These are phyloP conservation scores for Geotrichum candidum DNA, from an alignment of 1,139 yeast genomes.

Conservation along the genomic window DNA sequence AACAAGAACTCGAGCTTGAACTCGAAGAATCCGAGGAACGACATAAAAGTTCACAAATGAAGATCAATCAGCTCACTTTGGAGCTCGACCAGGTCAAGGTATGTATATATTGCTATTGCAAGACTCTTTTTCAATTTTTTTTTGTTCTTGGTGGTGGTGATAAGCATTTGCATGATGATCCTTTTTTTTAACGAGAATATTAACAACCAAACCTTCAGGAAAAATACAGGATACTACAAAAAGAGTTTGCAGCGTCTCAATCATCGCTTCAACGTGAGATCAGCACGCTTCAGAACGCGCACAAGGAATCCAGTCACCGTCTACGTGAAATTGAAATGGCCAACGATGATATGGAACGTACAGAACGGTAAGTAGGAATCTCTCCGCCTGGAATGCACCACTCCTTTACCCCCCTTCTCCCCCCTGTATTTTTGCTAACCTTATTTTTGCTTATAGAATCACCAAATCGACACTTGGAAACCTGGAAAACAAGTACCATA, in stretches of 20 bases:
- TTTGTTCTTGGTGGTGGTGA: background rate
- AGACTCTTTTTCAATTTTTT: background rate
- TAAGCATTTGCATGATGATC: background rate
- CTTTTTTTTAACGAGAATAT: background rate
- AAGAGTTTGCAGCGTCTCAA: slow-evolving; percentile 29
- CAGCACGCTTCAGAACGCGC: slow-evolving; percentile 26
- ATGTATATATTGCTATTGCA: background rate
- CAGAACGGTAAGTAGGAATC: slow-evolving; percentile 24
- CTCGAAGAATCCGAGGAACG: slow-evolving; percentile 33
- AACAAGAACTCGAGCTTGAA: slow-evolving; percentile 34
- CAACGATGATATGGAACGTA: slow-evolving; percentile 37
- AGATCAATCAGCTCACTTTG: slow-evolving; percentile 22
- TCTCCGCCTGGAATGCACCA: background rate
- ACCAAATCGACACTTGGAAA: slow-evolving; percentile 32
- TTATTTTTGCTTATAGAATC: slow-evolving; percentile 19
- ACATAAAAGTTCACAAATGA: slow-evolving; percentile 26
- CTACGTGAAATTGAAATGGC: slow-evolving; percentile 36
- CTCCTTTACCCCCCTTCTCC: background rate
- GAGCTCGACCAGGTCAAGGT: slow-evolving; percentile 29
- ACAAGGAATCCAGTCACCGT: slow-evolving; percentile 25
- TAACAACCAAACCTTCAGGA: slow-evolving; percentile 10
- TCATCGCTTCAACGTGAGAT: slow-evolving; percentile 29
- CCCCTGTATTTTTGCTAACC: background rate
- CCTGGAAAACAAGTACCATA: slow-evolving; percentile 31
- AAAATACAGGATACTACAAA: slow-evolving; percentile 26